These are phyloP conservation scores for Syzygium syzygioides DNA, from an alignment of 441 rosid genomes.

Conservation along the genomic window DNA sequence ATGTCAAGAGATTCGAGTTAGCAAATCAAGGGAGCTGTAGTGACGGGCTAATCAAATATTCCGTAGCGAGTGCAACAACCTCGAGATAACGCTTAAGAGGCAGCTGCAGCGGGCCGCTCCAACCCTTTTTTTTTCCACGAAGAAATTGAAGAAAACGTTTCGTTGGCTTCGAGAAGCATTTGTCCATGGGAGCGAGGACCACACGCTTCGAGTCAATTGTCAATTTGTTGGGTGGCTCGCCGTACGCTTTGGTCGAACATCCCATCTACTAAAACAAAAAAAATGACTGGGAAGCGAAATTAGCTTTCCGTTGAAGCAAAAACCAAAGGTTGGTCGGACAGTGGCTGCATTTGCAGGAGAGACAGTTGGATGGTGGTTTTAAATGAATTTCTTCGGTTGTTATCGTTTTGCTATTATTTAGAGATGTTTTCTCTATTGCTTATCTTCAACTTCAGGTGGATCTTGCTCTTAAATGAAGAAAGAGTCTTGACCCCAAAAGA, in stretches of 20 bases:
- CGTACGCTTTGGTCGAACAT: not conserved
- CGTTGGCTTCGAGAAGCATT: not conserved
- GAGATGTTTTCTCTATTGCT: not conserved
- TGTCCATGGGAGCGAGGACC: not conserved
- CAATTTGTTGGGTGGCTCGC: not conserved
- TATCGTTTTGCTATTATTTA: not conserved
- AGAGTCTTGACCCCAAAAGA: too few species aligned
- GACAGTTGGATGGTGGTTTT: not conserved
- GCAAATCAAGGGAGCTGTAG: too few species aligned
- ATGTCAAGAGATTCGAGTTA: too few species aligned
- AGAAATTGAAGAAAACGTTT: too few species aligned
- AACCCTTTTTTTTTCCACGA: not conserved
- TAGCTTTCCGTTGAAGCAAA: not conserved
- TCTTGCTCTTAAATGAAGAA: too few species aligned
- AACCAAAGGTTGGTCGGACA: not conserved
- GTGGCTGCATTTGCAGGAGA: not conserved
- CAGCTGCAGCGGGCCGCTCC: not conserved
- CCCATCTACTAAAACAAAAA: not conserved
- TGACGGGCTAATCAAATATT: too few species aligned
- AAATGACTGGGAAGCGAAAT: not conserved
- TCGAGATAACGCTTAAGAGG: too few species aligned
- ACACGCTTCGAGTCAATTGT: not conserved
- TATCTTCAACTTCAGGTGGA: not conserved
- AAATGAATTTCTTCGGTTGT: not conserved
- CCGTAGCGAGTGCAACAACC: too few species aligned